Evolutionary conservation across 305 asterid species (phyloP).

Genomic region (Ajuga reptans): DNA sequence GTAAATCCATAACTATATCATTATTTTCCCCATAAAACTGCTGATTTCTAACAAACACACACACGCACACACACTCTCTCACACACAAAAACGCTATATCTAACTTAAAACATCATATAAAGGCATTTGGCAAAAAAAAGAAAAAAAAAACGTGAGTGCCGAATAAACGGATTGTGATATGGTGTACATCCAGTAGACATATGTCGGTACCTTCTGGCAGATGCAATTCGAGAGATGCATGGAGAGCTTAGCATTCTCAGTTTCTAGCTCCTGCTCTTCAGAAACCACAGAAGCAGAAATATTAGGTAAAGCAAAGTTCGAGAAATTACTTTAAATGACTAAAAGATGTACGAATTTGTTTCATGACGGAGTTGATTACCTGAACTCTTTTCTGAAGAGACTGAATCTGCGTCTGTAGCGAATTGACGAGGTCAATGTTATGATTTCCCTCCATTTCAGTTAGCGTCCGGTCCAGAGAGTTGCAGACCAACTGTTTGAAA

Average conservation of each 20-base stretch:
- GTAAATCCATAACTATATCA: not conserved
- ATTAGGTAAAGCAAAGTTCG: not conserved
- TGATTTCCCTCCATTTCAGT: constrained; percentile 28
- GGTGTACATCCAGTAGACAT: not conserved
- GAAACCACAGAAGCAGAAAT: constrained; percentile 1
- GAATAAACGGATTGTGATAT: not conserved
- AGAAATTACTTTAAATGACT: not conserved
- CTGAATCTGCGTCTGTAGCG: constrained; percentile 35
- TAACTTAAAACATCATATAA: not conserved
- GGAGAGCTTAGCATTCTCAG: constrained; percentile 51
- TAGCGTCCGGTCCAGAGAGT: not conserved
- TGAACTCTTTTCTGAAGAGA: constrained; percentile 45
- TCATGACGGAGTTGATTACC: constrained; percentile 25
- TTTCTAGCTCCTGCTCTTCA: constrained; percentile 52
- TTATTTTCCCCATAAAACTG: not conserved
- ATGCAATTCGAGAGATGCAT: constrained; percentile 45
- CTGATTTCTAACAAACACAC: not conserved
- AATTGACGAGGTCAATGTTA: constrained; percentile 24
- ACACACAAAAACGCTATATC: not conserved
- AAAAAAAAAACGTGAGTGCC: not conserved
- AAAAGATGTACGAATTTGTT: not conserved
- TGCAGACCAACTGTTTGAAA: constrained; percentile 30
- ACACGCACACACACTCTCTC: not conserved
- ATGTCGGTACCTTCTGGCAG: constrained; percentile 48
- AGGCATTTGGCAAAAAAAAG: not conserved